Conservation (phyloP, 768 basidiomycete genomes). For the Gloeopeniophorella convolvens region DNA sequence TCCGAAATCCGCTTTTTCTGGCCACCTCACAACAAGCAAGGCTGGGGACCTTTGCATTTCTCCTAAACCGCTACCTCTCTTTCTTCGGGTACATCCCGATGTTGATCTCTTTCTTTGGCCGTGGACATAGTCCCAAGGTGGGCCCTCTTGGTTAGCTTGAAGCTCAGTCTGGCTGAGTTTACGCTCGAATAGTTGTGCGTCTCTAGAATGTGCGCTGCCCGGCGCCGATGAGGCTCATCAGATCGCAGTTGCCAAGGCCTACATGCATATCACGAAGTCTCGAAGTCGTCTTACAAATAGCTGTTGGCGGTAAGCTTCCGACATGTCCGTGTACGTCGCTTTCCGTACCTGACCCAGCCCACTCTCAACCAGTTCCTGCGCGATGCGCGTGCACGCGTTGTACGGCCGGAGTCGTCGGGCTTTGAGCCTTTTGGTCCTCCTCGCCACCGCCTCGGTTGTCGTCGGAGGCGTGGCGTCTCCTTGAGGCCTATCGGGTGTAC, state of each 20-base stretch:
- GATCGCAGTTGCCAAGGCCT: background rate
- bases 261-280: background rate
- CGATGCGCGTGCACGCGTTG: slow-evolving; percentile 6
- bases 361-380: background rate
- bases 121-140: too few species aligned
- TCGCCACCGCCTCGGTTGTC: background rate
- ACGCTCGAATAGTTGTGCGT: too few species aligned
- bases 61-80: slow-evolving; percentile 44
- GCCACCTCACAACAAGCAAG: slow-evolving; percentile 31
- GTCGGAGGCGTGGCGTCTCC: background rate
- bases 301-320: background rate
- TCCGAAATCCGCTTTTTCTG: slow-evolving; percentile 40
- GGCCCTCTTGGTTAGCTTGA: too few species aligned
- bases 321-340: too few species aligned
- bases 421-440: background rate
- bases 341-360: background rate
- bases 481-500: too few species aligned
- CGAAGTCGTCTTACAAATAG: background rate
- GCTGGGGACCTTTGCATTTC: slow-evolving; percentile 37
- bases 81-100: slow-evolving; percentile 31
- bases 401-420: slow-evolving; percentile 2
- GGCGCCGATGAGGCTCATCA: background rate
- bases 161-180: too few species aligned
- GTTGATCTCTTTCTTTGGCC: slow-evolving; percentile 20
- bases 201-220: too few species aligned